Percentiles rank a stretch among this genome's conserved stretches.
Evolutionary conservation across 495 filamentous ascomycete species (phyloP).

Genomic region (Penicillium silybi): DNA sequence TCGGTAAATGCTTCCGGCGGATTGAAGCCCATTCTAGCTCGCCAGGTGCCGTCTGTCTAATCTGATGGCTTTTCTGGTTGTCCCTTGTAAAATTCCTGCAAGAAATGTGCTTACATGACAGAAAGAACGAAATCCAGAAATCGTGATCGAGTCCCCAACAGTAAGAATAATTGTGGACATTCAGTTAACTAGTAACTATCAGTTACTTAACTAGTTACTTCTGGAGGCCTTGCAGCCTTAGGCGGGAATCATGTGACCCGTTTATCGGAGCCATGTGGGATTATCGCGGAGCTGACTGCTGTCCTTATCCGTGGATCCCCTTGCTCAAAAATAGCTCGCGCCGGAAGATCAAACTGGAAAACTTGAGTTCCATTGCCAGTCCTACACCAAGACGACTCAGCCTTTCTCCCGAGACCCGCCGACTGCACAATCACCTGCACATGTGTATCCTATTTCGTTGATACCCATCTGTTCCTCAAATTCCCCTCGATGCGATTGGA

Average conservation of each 20-base stretch:
- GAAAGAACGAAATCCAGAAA: too few species aligned
- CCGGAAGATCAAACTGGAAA: neutral
- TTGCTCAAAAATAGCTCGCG: neutral
- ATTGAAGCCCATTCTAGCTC: neutral
- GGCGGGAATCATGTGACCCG: conserved; percentile 4
- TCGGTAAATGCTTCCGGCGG: neutral
- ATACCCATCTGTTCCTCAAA: conserved; percentile 3
- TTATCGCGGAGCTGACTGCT: conserved; percentile 21
- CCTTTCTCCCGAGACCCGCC: neutral
- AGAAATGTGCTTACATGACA: neutral
- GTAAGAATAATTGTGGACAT: too few species aligned
- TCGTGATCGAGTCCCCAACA: too few species aligned
- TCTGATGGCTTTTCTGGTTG: neutral
- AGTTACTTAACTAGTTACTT: neutral
- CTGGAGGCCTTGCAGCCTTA: neutral
- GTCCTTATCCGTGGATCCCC: conserved; percentile 9
- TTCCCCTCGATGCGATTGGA: neutral
- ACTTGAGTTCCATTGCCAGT: neutral
- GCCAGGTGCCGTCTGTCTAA: neutral
- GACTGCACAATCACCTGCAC: neutral
- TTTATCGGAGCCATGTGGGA: conserved; percentile 17
- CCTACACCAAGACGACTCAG: neutral
- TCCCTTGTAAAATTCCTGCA: neutral
- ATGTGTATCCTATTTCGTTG: neutral
- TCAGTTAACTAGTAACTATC: too few species aligned